Conservation (phyloP, 202 grass and related monocot species). For the Miscanthus sacchariflorus region DNA sequence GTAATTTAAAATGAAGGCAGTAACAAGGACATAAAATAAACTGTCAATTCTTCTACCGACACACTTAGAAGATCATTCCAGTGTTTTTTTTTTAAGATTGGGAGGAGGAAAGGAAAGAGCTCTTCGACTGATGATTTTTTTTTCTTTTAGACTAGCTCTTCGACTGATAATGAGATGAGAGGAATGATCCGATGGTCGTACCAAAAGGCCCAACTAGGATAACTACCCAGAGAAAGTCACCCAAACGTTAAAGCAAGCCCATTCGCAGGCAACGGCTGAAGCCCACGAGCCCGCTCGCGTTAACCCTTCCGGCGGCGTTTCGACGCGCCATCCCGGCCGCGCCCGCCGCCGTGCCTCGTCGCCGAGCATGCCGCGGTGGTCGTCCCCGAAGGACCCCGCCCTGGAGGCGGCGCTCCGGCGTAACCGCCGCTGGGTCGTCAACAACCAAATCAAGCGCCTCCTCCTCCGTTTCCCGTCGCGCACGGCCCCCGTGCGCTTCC, state of each 20-base stretch:
- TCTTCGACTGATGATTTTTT: no score
- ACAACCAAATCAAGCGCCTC: slow-evolving; percentile 95
- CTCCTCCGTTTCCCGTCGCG: slow-evolving; percentile 78
- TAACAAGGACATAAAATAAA: no score
- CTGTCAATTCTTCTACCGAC: no score
- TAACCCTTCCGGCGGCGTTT: not conserved
- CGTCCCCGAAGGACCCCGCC: slow-evolving; percentile 74
- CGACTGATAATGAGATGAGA: no score
- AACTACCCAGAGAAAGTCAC: not conserved
- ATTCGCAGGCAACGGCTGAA: not conserved
- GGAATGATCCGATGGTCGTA: no score
- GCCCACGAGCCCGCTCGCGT: not conserved
- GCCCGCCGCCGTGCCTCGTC: slow-evolving; percentile 25
- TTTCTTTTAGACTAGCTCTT: no score
- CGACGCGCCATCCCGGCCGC: not conserved
- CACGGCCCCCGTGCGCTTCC: slow-evolving; percentile 69
- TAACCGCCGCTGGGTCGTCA: slow-evolving; percentile 90
- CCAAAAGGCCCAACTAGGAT: not conserved
- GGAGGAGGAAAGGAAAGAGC: no score
- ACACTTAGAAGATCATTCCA: no score
- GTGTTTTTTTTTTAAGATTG: no score
- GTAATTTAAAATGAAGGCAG: no score
- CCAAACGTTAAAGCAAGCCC: not conserved
- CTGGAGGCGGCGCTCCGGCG: slow-evolving; percentile 76
- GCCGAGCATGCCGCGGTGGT: slow-evolving; percentile 67